Conservation (phyloP, 1,139 yeast genomes). For the Pichia sp. region DNA sequence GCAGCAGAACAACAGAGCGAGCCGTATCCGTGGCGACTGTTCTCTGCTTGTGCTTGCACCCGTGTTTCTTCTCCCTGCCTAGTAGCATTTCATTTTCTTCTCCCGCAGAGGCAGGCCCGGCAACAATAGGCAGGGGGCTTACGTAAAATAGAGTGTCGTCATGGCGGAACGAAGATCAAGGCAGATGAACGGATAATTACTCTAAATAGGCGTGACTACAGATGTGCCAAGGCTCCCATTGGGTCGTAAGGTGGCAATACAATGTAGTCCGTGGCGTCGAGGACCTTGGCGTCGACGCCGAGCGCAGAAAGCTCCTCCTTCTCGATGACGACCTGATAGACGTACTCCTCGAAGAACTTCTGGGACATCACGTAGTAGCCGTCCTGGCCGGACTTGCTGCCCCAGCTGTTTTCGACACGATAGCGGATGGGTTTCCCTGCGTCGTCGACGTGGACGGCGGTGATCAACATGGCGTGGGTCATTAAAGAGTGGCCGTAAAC, state of each 20-base stretch:
- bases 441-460: slow-evolving; percentile 57
- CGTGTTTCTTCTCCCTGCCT: too few relatives aligned
- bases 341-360: slow-evolving; percentile 76
- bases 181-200: too few relatives aligned
- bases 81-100: too few relatives aligned
- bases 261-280: slow-evolving; percentile 47
- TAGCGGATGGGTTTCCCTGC: slow-evolving; percentile 64
- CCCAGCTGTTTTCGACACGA: slow-evolving; percentile 88
- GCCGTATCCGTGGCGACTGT: too few relatives aligned
- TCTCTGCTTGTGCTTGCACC: too few relatives aligned
- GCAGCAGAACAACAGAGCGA: too few relatives aligned
- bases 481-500: slow-evolving; percentile 56
- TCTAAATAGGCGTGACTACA: not conserved
- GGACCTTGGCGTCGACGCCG: slow-evolving; percentile 32
- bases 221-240: slow-evolving; percentile 71
- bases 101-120: too few relatives aligned
- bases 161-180: too few relatives aligned
- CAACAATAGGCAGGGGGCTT: too few relatives aligned
- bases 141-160: too few relatives aligned
- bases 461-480: slow-evolving; percentile 86
- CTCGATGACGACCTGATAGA: slow-evolving; percentile 71
- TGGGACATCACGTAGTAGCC: slow-evolving; percentile 81
- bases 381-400: slow-evolving; percentile 64
- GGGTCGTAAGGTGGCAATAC: slow-evolving; percentile 80
- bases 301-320: slow-evolving; percentile 39